phyloP scores from a whole-genome alignment of 176 grass and related monocot species.

The Leersia perrieri region DNA sequence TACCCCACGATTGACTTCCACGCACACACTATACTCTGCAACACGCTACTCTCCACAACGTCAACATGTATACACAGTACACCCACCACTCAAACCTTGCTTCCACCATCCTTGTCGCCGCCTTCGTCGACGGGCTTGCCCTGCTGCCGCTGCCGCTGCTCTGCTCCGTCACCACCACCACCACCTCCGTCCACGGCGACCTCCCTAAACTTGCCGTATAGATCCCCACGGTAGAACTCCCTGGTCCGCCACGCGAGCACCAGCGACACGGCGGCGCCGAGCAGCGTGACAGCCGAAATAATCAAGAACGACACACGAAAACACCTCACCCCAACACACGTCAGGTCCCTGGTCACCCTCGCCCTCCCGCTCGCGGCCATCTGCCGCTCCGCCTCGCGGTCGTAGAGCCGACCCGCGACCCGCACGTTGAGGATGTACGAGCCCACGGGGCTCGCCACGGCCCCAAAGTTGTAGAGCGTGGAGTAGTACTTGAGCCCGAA shows the following conservation, averaged over 20 bases:
- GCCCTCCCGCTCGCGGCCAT: background rate
- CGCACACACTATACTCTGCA: background rate
- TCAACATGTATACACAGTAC: too few relatives aligned
- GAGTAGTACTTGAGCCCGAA: constrained; percentile 94
- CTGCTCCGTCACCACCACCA: too few relatives aligned
- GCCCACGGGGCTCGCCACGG: constrained; percentile 62
- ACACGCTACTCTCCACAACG: too few relatives aligned
- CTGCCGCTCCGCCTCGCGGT: constrained; percentile 53
- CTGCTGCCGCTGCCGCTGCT: background rate
- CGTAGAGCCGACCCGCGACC: constrained; percentile 38
- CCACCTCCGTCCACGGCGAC: background rate
- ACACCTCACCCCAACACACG: constrained; percentile 63
- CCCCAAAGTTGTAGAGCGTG: constrained; percentile 82
- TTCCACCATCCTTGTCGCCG: background rate
- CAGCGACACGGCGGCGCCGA: constrained; percentile 46
- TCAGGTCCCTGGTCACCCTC: background rate
- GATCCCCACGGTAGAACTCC: constrained; percentile 59
- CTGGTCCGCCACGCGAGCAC: constrained; percentile 65
- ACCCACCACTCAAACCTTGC: background rate
- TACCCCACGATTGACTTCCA: too few relatives aligned
- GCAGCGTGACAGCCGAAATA: constrained; percentile 52
- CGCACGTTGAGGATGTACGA: constrained; percentile 71
- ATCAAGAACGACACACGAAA: constrained; percentile 60
- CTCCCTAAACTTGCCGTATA: constrained; percentile 66
- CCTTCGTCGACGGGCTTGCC: background rate